Conservation (phyloP, 495 filamentous ascomycete species). For the Aspergillus diversus region DNA sequence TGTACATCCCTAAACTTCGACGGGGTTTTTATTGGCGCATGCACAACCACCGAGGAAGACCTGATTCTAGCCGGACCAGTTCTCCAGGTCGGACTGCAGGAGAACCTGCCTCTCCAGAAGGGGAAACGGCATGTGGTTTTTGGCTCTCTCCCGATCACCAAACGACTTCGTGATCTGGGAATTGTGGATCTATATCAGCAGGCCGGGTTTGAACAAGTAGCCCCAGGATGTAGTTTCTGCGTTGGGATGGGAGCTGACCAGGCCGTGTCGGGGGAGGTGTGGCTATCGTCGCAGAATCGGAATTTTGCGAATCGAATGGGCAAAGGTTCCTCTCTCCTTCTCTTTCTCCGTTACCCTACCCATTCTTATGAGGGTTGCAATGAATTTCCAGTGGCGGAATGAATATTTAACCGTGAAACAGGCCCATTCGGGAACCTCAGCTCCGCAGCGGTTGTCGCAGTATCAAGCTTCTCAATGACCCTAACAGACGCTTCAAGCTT, state of each 20-base stretch:
- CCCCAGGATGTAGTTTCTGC: slow-evolving; percentile 52
- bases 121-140: slow-evolving; percentile 46
- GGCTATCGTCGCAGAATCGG: slow-evolving; percentile 51
- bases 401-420: slow-evolving; percentile 11
- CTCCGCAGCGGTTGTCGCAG: slow-evolving; percentile 47
- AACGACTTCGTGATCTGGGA: slow-evolving; percentile 36
- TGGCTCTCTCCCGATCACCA: slow-evolving; percentile 42
- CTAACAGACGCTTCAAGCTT: slow-evolving; percentile 36
- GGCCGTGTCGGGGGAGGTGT: slow-evolving; percentile 45
- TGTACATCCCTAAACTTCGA: slow-evolving; percentile 36
- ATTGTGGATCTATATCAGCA: slow-evolving; percentile 41
- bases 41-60: slow-evolving; percentile 53
- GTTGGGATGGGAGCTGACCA: slow-evolving; percentile 49
- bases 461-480: slow-evolving; percentile 44
- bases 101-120: slow-evolving; percentile 28
- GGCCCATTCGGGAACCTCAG: slow-evolving; percentile 46
- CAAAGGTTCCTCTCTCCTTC: slow-evolving; percentile 32
- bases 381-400: neutral
- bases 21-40: slow-evolving; percentile 55
- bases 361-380: neutral
- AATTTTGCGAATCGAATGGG: slow-evolving; percentile 56
- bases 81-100: slow-evolving; percentile 39
- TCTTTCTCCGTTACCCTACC: neutral
- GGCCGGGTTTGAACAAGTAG: slow-evolving; percentile 46
- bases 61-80: slow-evolving; percentile 46